These are phyloP conservation scores for Didymella pomorum DNA, from an alignment of 2,329 filamentous ascomycete species.

Conservation along the genomic window DNA sequence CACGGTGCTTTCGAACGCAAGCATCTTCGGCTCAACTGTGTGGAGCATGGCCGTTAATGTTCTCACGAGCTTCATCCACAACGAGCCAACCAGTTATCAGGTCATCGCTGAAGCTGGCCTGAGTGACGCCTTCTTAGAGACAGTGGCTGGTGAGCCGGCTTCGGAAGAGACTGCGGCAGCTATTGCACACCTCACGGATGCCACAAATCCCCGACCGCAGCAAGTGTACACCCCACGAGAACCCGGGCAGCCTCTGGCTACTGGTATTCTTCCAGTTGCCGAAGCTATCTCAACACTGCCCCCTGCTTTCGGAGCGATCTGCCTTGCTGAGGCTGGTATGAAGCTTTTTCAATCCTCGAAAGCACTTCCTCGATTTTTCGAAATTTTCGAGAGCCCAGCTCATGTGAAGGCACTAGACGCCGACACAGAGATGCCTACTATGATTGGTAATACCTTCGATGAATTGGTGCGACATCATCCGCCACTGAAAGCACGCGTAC, in stretches of 20 bases:
- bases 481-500: constrained; percentile 77
- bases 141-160: constrained; percentile 66
- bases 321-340: constrained; percentile 85
- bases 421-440: constrained; percentile 75
- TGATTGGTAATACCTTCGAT: constrained; percentile 86
- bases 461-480: constrained; percentile 95
- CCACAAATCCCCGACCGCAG: constrained; percentile 17
- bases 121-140: constrained; percentile 83
- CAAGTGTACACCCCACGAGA: constrained; percentile 36
- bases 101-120: constrained; percentile 94
- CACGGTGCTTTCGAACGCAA: constrained; percentile 80
- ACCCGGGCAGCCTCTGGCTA: constrained; percentile 57
- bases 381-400: constrained; percentile 92
- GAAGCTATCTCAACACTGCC: constrained; percentile 91
- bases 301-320: constrained; percentile 90
- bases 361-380: constrained; percentile 86
- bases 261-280: constrained; percentile 82
- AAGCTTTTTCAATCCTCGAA: constrained; percentile 84
- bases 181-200: constrained; percentile 23
- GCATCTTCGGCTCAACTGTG: constrained; percentile 85
- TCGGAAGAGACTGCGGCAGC: constrained; percentile 30
- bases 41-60: constrained; percentile 96
- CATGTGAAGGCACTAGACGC: constrained; percentile 85
- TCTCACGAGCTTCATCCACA: constrained; percentile 95
- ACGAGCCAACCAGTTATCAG: constrained; percentile 96